phyloP scores from a whole-genome alignment of 2,329 filamentous ascomycete species.

The Pseudophaeomoniella oleicola region DNA sequence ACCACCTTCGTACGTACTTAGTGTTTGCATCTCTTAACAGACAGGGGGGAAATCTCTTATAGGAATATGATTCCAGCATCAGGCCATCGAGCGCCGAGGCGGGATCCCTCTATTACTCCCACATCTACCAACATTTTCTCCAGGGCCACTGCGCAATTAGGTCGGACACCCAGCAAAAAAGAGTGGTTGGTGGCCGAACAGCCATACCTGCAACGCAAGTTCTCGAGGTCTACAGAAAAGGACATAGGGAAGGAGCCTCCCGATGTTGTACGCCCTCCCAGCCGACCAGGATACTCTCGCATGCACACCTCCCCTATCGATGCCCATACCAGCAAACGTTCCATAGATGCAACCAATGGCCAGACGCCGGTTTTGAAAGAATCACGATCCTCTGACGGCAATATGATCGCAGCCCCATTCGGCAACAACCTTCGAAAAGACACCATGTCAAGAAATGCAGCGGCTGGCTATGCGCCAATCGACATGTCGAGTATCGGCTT shows the following conservation, averaged over 20 bases:
- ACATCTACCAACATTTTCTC: background rate
- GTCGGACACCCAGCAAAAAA: background rate
- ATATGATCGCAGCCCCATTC: slow-evolving; percentile 3
- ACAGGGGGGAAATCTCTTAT: too few species aligned
- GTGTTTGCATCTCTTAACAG: too few species aligned
- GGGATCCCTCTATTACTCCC: background rate
- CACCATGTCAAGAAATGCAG: background rate
- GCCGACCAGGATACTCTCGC: background rate
- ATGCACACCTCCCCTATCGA: background rate
- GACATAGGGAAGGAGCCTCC: background rate
- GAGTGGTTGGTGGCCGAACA: background rate
- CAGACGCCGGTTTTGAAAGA: background rate
- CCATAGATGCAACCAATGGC: background rate
- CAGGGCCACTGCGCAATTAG: background rate
- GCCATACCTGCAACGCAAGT: background rate
- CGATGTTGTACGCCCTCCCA: background rate
- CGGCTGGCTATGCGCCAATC: background rate
- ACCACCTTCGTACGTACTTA: too few species aligned
- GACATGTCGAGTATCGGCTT: background rate
- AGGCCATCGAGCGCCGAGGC: too few species aligned
- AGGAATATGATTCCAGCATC: too few species aligned
- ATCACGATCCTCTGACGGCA: background rate
- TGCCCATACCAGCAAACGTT: background rate
- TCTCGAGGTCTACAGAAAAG: background rate
- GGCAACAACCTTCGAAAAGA: slow-evolving; percentile 2